phyloP scores from a whole-genome alignment of 768 basidiomycete genomes.

The Panaeolus cyanescens region DNA sequence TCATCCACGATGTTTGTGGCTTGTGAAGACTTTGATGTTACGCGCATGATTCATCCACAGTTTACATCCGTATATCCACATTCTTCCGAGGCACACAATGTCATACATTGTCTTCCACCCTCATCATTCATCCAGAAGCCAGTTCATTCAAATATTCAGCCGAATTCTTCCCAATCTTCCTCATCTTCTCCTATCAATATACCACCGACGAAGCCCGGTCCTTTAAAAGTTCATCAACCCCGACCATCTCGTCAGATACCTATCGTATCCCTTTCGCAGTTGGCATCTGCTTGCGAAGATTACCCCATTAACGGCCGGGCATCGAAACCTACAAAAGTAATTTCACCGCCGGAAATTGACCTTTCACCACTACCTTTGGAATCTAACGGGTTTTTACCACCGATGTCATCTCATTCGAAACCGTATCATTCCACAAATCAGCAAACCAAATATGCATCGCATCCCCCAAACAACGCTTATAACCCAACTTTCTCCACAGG shows the following conservation, averaged over 20 bases:
- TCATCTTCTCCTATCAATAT: conserved; percentile 18
- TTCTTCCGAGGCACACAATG: not conserved
- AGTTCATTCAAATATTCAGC: not conserved
- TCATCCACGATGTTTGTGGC: conserved; percentile 10
- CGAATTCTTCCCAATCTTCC: conserved; percentile 14
- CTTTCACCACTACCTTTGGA: conserved; percentile 20
- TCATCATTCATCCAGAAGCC: not conserved
- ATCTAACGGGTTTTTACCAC: conserved; percentile 17
- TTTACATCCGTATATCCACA: not conserved
- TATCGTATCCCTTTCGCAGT: conserved; percentile 42
- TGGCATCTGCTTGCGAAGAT: conserved; percentile 41
- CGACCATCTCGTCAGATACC: conserved; percentile 47
- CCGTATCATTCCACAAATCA: conserved; percentile 16
- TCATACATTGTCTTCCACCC: not conserved
- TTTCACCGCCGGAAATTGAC: conserved; percentile 7
- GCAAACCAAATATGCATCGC: conserved; percentile 6
- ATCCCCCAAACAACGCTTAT: conserved; percentile 13
- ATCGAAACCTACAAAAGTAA: conserved; percentile 10
- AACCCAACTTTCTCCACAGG: conserved; percentile 10
- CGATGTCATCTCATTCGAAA: conserved; percentile 18
- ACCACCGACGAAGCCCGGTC: conserved; percentile 17
- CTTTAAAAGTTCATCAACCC: conserved; percentile 45
- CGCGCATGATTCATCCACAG: not conserved
- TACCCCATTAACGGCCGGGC: conserved; percentile 14
- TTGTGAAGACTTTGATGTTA: conserved; percentile 6